A percentile compares a stretch with the other conserved stretches of the same genome.
These are phyloP conservation scores for Daedaleopsis nitida DNA, from an alignment of 768 basidiomycete species.

Conservation along the genomic window DNA sequence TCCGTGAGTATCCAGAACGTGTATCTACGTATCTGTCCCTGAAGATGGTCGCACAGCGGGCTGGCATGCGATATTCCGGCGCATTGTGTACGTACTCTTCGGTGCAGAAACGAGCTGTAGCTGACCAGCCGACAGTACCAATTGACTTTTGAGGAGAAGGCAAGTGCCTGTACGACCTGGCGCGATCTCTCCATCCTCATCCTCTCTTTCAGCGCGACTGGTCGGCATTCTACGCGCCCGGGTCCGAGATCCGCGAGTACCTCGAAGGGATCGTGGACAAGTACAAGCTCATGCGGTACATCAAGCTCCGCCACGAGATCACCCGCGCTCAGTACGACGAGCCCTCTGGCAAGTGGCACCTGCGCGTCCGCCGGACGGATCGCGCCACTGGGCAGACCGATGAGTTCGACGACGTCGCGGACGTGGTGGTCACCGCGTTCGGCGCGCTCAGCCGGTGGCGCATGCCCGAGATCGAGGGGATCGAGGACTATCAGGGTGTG, in stretches of 20 bases:
- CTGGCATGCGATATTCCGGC: slow-evolving; percentile 65
- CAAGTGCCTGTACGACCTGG: no score
- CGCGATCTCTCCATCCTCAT: no score
- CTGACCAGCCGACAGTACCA: slow-evolving; percentile 46
- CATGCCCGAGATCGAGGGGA: slow-evolving; percentile 67
- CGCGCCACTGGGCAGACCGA: no score
- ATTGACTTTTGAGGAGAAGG: slow-evolving; percentile 57
- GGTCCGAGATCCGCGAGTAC: slow-evolving; percentile 59
- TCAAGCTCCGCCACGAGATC: slow-evolving; percentile 58
- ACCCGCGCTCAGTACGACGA: slow-evolving; percentile 53
- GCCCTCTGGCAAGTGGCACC: slow-evolving; percentile 54
- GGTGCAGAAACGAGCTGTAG: no score
- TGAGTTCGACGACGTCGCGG: slow-evolving; percentile 55
- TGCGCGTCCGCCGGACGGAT: no score
- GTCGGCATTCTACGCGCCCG: slow-evolving; percentile 62
- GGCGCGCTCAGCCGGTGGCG: slow-evolving; percentile 59
- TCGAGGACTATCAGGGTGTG: slow-evolving; percentile 56
- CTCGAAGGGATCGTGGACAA: slow-evolving; percentile 56
- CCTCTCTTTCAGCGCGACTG: slow-evolving; percentile 65
- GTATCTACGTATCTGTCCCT: background rate
- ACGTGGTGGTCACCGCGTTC: slow-evolving; percentile 58
- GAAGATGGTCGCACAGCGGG: slow-evolving; percentile 35
- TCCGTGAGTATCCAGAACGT: slow-evolving; percentile 28
- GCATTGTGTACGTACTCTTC: slow-evolving; percentile 44
- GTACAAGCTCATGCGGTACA: slow-evolving; percentile 53